Evolutionary conservation across 805 yeast genomes (phyloP).

Genomic region (Metschnikowia arizonensis): DNA sequence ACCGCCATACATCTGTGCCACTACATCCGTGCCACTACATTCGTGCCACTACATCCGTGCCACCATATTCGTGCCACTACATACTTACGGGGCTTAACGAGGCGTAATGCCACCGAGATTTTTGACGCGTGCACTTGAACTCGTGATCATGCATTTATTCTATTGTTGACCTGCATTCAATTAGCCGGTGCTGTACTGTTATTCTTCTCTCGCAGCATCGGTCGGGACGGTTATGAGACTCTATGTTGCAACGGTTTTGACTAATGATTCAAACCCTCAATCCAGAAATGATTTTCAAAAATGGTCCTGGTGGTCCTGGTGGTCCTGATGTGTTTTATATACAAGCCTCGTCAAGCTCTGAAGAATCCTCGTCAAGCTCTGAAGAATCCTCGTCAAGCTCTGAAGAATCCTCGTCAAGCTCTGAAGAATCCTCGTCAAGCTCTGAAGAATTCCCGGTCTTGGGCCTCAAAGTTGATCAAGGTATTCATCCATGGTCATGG

Average conservation of each 20-base stretch:
- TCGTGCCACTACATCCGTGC: background rate
- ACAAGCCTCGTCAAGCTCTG: too few species aligned
- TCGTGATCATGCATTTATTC: background rate
- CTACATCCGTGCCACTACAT: background rate
- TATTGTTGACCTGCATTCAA: background rate
- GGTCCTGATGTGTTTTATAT: too few species aligned
- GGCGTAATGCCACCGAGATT: background rate
- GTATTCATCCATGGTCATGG: constrained; percentile 18
- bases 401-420: too few species aligned
- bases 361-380: too few species aligned
- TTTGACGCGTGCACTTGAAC: background rate
- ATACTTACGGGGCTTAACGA: background rate
- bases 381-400: too few species aligned
- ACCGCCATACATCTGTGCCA: too few species aligned
- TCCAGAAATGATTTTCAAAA: too few species aligned
- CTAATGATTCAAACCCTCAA: background rate
- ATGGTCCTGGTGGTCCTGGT: too few species aligned
- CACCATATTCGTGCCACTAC: background rate
- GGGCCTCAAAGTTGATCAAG: constrained; percentile 6
- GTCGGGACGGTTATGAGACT: background rate
- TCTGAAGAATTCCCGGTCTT: too few species aligned
- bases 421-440: too few species aligned
- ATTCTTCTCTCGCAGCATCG: constrained; percentile 5
- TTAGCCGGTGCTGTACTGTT: background rate
- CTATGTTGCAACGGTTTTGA: background rate